phyloP scores from a whole-genome alignment of 139 green algal genomes.

The Deuterostichococcus epilithicus region DNA sequence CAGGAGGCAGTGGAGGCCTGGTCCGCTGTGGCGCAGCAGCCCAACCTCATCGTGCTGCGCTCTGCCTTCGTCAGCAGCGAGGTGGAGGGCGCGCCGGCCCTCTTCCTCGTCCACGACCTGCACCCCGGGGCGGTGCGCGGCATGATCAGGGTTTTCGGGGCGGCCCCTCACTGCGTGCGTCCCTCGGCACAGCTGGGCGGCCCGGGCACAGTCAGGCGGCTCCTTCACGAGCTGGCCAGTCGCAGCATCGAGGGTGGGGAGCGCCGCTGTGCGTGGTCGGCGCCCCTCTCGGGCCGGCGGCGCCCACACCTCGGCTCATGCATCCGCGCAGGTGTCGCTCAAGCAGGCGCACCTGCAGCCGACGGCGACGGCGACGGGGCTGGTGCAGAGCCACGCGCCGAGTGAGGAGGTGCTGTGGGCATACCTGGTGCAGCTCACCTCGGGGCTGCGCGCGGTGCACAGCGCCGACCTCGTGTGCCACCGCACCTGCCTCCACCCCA shows the following conservation, averaged over 20 bases:
- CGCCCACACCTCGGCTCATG: constrained; percentile 47
- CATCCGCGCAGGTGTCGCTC: neutral
- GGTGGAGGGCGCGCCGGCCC: constrained; percentile 38
- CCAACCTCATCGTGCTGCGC: constrained; percentile 57
- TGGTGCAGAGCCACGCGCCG: constrained; percentile 33
- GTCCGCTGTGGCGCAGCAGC: constrained; percentile 59
- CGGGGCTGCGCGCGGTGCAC: constrained; percentile 66
- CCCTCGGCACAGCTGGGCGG: too few relatives aligned
- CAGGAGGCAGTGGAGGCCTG: constrained; percentile 60
- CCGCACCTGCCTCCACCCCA: constrained; percentile 51
- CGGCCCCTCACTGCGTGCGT: neutral
- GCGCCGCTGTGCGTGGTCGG: too few relatives aligned
- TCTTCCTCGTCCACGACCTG: constrained; percentile 69
- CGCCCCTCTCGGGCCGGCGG: too few relatives aligned
- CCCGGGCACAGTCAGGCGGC: too few relatives aligned
- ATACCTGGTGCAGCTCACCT: constrained; percentile 74
- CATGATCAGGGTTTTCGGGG: too few relatives aligned
- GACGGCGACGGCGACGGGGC: constrained; percentile 8
- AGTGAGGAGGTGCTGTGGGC: constrained; percentile 81
- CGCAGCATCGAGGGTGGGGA: too few relatives aligned
- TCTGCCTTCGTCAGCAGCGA: constrained; percentile 72
- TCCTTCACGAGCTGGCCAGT: constrained; percentile 28
- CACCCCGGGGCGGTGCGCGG: constrained; percentile 35
- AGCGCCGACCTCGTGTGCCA: constrained; percentile 53
- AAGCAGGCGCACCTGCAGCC: constrained; percentile 35